These are phyloP conservation scores for Escallonia herrerae DNA, from an alignment of 129 eudicot species.

Conservation along the genomic window DNA sequence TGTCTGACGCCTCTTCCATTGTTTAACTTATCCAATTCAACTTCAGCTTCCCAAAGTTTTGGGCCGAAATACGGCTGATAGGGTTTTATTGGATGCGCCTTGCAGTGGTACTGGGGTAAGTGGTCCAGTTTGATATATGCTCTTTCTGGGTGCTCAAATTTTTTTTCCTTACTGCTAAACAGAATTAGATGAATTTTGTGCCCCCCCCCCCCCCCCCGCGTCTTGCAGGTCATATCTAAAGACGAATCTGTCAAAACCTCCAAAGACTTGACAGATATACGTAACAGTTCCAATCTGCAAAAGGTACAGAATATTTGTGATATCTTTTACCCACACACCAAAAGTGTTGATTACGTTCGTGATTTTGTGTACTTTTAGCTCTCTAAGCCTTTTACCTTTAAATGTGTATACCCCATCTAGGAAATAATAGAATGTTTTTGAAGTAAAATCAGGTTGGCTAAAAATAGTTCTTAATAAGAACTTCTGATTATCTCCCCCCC, in stretches of 20 bases:
- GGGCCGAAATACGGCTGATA: conserved; percentile 75
- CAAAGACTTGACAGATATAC: conserved; percentile 70
- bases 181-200: not conserved
- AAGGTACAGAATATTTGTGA: conserved; percentile 40
- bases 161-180: not conserved
- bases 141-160: not conserved
- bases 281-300: conserved; percentile 75
- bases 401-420: not conserved
- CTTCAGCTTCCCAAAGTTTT: conserved; percentile 78
- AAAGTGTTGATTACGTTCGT: not conserved
- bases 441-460: no score
- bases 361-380: not conserved
- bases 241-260: conserved; percentile 96
- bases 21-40: not conserved
- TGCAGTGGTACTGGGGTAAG: conserved; percentile 99
- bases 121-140: not conserved
- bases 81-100: conserved; percentile 96
- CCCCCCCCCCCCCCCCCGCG: no score
- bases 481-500: no score
- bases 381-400: not conserved
- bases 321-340: not conserved
- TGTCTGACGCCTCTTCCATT: not conserved
- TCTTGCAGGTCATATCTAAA: conserved; percentile 85
- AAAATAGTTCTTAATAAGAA: no score
- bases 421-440: no score